These are phyloP conservation scores for Solanum neorickii DNA, from an alignment of 257 asterid genomes.

Conservation along the genomic window DNA sequence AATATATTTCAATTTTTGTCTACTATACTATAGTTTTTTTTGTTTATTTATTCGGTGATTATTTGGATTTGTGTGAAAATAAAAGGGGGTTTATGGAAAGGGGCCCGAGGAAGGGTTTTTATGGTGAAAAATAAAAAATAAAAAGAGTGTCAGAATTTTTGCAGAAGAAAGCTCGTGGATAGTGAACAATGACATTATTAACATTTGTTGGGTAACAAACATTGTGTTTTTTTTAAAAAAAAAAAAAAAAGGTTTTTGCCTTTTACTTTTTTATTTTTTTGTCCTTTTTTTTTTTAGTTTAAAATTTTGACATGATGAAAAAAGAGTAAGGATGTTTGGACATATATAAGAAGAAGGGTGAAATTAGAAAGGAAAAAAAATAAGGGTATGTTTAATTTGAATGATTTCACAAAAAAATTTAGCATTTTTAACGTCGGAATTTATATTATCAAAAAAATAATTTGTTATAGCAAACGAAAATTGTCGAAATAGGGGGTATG, in stretches of 20 bases:
- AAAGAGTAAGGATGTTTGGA: background rate
- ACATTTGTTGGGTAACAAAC: background rate
- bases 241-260: background rate
- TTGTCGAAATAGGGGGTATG: no score
- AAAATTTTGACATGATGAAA: background rate
- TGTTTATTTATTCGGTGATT: background rate
- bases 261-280: background rate
- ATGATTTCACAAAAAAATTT: no score
- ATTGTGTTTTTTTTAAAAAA: background rate
- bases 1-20: background rate
- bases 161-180: background rate
- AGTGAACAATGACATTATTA: background rate
- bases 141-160: background rate
- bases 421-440: no score
- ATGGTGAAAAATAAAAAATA: background rate
- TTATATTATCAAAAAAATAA: no score
- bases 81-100: background rate
- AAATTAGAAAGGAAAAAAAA: background rate
- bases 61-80: background rate
- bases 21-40: no score
- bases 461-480: no score
- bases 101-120: background rate
- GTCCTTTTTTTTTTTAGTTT: fast-evolving
- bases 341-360: background rate
- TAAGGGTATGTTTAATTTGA: no score